Evolutionary conservation across 208 protist genomes (phyloP).

Genomic region (Crithidia fasciculata): DNA sequence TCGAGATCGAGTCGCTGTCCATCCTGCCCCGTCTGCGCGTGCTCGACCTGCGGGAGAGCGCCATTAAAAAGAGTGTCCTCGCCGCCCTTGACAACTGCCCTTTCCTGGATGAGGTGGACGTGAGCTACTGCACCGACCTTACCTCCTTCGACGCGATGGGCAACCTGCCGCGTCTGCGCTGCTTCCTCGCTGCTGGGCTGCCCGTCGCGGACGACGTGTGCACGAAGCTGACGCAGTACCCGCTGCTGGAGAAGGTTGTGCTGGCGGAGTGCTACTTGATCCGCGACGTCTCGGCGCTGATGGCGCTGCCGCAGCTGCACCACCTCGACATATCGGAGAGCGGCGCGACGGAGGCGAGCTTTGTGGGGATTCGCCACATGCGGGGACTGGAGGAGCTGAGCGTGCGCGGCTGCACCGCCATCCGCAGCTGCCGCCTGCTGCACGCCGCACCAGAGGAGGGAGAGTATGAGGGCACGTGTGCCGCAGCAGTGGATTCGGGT

Average conservation of each 20-base stretch:
- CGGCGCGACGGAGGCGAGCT: slow-evolving; percentile 23
- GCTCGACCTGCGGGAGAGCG: slow-evolving; percentile 37
- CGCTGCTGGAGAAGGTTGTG: slow-evolving; percentile 30
- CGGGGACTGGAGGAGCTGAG: slow-evolving; percentile 36
- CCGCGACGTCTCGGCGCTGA: slow-evolving; percentile 26
- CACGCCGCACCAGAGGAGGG: not conserved
- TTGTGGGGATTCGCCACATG: slow-evolving; percentile 15
- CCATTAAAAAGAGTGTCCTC: slow-evolving; percentile 22
- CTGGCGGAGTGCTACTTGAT: slow-evolving; percentile 31
- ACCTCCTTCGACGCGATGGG: slow-evolving; percentile 21
- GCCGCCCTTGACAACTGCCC: slow-evolving; percentile 18
- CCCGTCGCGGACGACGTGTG: slow-evolving; percentile 31
- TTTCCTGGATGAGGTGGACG: slow-evolving; percentile 30
- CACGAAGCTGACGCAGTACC: slow-evolving; percentile 19
- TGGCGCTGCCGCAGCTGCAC: slow-evolving; percentile 29
- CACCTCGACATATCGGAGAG: slow-evolving; percentile 36
- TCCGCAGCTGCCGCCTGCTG: slow-evolving; percentile 11
- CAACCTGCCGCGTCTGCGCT: slow-evolving; percentile 29
- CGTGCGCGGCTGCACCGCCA: slow-evolving; percentile 27
- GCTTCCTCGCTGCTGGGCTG: slow-evolving; percentile 27
- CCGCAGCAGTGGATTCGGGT: not conserved
- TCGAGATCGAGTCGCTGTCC: slow-evolving; percentile 29
- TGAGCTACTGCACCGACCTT: slow-evolving; percentile 32
- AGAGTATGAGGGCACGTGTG: not conserved
- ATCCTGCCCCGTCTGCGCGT: slow-evolving; percentile 27